Evolutionary conservation across 441 rosid genomes (phyloP).

Genomic region (Erysimum cheiri): DNA sequence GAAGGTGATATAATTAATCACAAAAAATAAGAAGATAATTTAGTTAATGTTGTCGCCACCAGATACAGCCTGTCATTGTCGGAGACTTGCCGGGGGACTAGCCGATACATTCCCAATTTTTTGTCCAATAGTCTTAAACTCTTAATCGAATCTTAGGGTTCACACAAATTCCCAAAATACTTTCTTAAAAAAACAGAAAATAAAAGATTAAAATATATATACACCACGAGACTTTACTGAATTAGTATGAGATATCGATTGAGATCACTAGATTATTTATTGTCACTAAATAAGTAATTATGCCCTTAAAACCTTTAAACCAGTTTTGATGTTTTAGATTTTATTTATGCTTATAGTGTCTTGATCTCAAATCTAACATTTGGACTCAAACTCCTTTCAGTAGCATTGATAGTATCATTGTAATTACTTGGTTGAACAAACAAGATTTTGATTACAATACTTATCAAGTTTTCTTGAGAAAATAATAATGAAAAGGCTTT

Average conservation of each 20-base stretch:
- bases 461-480: background rate
- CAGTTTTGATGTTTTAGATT: background rate
- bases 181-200: background rate
- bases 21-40: background rate
- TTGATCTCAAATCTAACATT: background rate
- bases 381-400: background rate
- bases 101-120: background rate
- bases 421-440: background rate
- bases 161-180: background rate
- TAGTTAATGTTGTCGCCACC: slow-evolving; percentile 22
- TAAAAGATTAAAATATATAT: background rate
- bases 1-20: background rate
- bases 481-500: background rate
- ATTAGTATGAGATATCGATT: too few relatives aligned
- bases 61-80: slow-evolving; percentile 25
- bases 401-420: background rate
- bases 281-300: too few relatives aligned
- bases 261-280: background rate
- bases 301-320: too few relatives aligned
- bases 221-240: too few relatives aligned
- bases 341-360: background rate
- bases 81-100: slow-evolving; percentile 14
- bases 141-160: slow-evolving; percentile 27
- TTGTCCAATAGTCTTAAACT: background rate
- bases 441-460: background rate